These are phyloP conservation scores for Stagonosporopsis cucurbitacearum DNA, from an alignment of 2,329 filamentous ascomycete species.

Conservation along the genomic window DNA sequence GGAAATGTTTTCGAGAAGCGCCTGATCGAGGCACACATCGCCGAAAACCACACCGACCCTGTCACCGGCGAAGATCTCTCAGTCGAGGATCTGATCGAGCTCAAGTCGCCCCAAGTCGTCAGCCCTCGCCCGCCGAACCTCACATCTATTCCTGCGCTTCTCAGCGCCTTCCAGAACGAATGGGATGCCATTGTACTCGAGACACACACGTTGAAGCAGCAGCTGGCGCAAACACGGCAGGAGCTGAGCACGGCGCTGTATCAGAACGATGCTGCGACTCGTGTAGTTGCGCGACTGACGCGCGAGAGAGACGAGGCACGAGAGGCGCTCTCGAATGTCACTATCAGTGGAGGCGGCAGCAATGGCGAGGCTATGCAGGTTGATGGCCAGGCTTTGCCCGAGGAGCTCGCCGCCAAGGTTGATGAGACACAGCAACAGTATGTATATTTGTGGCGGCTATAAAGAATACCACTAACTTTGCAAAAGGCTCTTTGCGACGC, in stretches of 20 bases:
- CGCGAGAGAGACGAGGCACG: slow-evolving; percentile 91
- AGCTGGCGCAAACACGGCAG: slow-evolving; percentile 86
- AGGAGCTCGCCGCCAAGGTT: slow-evolving; percentile 73
- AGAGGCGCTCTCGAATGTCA: slow-evolving; percentile 84
- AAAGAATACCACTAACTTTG: slow-evolving; percentile 30
- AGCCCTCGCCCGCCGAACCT: slow-evolving; percentile 89
- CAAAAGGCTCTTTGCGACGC: slow-evolving; percentile 78
- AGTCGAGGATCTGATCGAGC: slow-evolving; percentile 82
- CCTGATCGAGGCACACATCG: slow-evolving; percentile 92
- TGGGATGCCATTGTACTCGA: slow-evolving; percentile 95
- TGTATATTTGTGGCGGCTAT: slow-evolving; percentile 42
- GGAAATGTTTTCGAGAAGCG: slow-evolving; percentile 94
- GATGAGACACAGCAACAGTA: slow-evolving; percentile 82
- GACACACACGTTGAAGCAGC: slow-evolving; percentile 87
- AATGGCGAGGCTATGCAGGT: slow-evolving; percentile 91
- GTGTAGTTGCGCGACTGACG: slow-evolving; percentile 90
- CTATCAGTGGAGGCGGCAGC: slow-evolving; percentile 65
- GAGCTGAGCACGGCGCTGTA: slow-evolving; percentile 94
- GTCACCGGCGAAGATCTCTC: slow-evolving; percentile 85
- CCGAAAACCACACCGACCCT: slow-evolving; percentile 91
- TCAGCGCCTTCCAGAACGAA: slow-evolving; percentile 96
- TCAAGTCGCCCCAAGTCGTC: slow-evolving; percentile 83
- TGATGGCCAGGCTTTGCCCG: slow-evolving; percentile 78
- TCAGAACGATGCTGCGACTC: slow-evolving; percentile 94
- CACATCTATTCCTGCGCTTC: slow-evolving; percentile 93